A percentile compares a stretch with the other conserved stretches of the same genome.
Conservation (phyloP, 2,329 filamentous ascomycete species). For the Penicillium sp. region DNA sequence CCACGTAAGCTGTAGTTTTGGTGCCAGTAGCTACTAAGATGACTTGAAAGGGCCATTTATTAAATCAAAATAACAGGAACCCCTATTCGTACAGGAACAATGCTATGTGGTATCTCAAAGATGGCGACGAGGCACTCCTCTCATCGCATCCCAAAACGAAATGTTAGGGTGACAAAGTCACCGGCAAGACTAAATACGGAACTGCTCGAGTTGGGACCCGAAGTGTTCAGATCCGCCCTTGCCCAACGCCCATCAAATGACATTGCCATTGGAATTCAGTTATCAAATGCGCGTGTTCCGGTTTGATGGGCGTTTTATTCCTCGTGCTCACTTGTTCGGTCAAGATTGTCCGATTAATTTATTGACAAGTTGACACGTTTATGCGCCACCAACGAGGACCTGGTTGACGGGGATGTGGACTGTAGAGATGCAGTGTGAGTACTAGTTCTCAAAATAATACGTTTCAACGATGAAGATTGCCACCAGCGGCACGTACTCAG, state of each 20-base stretch:
- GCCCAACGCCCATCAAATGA: background rate
- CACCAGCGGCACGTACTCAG: conserved; percentile 47
- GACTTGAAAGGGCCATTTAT: conserved; percentile 15
- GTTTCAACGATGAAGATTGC: background rate
- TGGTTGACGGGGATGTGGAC: conserved; percentile 54
- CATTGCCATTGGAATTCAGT: background rate
- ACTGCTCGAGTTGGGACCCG: background rate
- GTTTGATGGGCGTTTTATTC: background rate
- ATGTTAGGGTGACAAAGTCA: conserved; percentile 8
- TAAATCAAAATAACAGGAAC: conserved; percentile 13
- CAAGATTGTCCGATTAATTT: background rate
- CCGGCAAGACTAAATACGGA: conserved; percentile 10
- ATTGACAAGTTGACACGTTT: conserved; percentile 10
- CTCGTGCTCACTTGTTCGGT: background rate
- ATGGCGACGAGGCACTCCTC: conserved; percentile 16
- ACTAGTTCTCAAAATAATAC: background rate
- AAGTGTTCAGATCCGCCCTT: background rate
- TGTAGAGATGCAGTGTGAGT: conserved; percentile 23
- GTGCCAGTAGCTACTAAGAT: background rate
- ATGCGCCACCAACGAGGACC: conserved; percentile 49
- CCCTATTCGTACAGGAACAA: conserved; percentile 24
- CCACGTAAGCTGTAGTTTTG: background rate
- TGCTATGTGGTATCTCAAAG: conserved; percentile 27
- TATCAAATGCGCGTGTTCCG: background rate
- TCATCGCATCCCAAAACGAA: conserved; percentile 20